A percentile compares a stretch with the other conserved stretches of the same genome.
Evolutionary conservation across 192 early-diverging fungal species (phyloP).

Genomic region (Mortierella alpina): DNA sequence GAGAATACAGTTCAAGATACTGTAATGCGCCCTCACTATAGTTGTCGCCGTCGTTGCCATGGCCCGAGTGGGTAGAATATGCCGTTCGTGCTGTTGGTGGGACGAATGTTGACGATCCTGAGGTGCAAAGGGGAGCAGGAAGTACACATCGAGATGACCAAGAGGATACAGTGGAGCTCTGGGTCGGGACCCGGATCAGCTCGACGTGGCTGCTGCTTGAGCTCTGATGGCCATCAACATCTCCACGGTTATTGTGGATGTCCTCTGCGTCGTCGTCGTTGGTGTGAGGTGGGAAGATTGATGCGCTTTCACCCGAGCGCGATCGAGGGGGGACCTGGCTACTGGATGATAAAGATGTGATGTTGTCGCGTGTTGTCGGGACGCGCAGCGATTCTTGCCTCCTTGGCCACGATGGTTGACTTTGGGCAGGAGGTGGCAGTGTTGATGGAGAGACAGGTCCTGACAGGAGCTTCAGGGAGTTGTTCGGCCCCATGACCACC

Average conservation of each 20-base stretch:
- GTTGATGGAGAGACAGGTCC: too few species aligned
- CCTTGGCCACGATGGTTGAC: not conserved
- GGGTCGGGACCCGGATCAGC: conserved; percentile 15
- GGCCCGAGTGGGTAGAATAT: not conserved
- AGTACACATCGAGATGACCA: not conserved
- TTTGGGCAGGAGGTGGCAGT: too few species aligned
- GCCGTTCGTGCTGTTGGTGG: not conserved
- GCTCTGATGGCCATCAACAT: not conserved
- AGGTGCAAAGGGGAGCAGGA: not conserved
- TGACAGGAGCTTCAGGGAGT: too few species aligned
- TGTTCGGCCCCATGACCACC: too few species aligned
- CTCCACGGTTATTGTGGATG: not conserved
- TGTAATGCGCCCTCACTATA: too few species aligned
- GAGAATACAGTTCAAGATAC: too few species aligned
- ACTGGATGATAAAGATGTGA: not conserved
- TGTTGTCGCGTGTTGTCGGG: not conserved
- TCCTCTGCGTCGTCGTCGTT: not conserved
- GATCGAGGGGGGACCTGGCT: not conserved
- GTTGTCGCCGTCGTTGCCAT: not conserved
- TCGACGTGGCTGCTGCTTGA: conserved; percentile 4
- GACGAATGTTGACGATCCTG: not conserved
- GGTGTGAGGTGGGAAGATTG: not conserved
- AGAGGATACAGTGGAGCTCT: conserved; percentile 1
- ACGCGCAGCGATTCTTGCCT: not conserved
- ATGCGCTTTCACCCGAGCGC: too few species aligned